Percentiles rank a stretch among this genome's conserved stretches.
These are phyloP conservation scores for Helenozyma rhizophorensis DNA, from an alignment of 805 yeast genomes.

Conservation along the genomic window DNA sequence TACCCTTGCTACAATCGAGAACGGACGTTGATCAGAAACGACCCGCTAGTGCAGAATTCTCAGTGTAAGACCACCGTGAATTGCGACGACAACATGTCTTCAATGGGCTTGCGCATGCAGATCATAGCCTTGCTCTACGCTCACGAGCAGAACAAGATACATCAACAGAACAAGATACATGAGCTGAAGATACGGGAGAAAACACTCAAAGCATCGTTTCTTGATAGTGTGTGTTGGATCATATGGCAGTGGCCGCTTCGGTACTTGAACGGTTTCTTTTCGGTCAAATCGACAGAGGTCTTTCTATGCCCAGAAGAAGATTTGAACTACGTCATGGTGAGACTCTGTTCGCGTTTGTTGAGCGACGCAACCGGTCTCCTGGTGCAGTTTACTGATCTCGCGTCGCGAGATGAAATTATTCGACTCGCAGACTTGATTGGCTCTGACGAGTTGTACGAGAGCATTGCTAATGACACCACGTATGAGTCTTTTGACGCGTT, in stretches of 20 bases:
- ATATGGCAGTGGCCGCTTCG: no score
- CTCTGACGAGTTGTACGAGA: constrained; percentile 3
- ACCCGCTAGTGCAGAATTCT: constrained; percentile 11
- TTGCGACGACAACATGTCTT: constrained; percentile 23
- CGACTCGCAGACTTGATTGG: constrained; percentile 2
- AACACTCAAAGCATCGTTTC: no score
- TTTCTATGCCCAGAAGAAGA: no score
- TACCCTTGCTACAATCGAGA: constrained; percentile 26
- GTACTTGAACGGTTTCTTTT: no score
- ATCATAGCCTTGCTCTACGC: not conserved
- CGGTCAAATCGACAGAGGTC: no score
- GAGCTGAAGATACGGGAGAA: no score
- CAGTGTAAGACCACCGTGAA: constrained; percentile 6
- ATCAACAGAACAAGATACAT: not conserved
- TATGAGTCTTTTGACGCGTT: constrained; percentile 14
- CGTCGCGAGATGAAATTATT: not conserved
- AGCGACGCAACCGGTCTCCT: not conserved
- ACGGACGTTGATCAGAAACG: constrained; percentile 18
- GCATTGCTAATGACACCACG: constrained; percentile 7
- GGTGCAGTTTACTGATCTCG: not conserved
- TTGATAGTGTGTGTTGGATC: no score
- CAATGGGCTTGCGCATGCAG: constrained; percentile 23
- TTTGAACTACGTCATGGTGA: not conserved
- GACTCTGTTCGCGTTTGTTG: not conserved
- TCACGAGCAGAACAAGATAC: not conserved